Evolutionary conservation across 148 eudicot species (phyloP), one percentile per base, ranked within the genome.

Genomic region (Fagopyrum tataricum): DNA sequence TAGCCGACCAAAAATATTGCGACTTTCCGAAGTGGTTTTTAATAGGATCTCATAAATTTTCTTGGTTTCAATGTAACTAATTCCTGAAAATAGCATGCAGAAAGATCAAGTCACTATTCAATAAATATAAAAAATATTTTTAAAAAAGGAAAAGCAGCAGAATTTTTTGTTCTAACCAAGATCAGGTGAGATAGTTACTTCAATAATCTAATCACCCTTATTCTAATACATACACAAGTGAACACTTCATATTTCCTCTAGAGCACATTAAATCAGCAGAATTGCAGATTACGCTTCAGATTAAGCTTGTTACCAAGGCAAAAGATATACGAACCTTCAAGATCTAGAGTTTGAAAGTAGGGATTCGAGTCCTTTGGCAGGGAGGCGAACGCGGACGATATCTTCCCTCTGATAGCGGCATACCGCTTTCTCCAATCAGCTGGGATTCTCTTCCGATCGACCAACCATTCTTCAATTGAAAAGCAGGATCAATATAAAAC

Each of bases 1-100:
- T 87, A 91, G 98, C 84, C 98, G 93, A 46, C 98, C 98, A 82
- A 94, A 94, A 73, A 94, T 80, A 75, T 90, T 94, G 23, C 98
- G 93, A 79, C 89, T 91, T 86, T 94, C 97, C 71, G 96, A 87
- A 78, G 90, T 90, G 44, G 86, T 79, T 79, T 77, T 85, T 77
- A 87, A 67, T 75, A 94, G 97, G 78, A 88, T 88, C 41, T 84
- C 96, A 78, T 85, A 89, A 74, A 91, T 84, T 78, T 88, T 78
- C 69, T 91, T 94, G 49, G 96, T 96, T 87, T 94, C 98, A 80
- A 88, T 71, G 80, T 90, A 90, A 76, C 86, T 91, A 76, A 93
- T 87, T 42, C 90, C 98, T 93, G 81, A 68, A 56, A 78, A 55
- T 23, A 48, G 17, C 43, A 61, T 13, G n/a, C 4, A 61, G 40